Evolutionary conservation across 192 early-diverging fungal species (phyloP), one percentile per base, ranked within the genome.

Genomic region (Coemansia sp.): DNA sequence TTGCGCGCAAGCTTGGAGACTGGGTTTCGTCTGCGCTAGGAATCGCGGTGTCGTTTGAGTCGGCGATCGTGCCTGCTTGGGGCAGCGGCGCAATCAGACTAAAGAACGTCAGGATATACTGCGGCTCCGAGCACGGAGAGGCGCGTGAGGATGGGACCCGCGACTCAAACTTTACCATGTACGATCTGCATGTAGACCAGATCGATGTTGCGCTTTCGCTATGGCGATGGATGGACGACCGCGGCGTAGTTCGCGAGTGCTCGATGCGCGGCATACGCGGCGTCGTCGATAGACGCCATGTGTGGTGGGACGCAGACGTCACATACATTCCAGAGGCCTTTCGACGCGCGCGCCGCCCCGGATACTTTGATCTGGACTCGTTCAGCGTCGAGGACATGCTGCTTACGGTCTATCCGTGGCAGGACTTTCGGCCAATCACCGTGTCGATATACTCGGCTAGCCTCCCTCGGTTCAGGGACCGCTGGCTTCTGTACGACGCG

Each of bases 11-110:
- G n/a, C 84, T 98, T 32, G 83, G 89, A 29, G 78, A 88, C 29
- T 93, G 91, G 71, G 78, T 98, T 0, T 92, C 91, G 4, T 74
- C 83, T 6, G 83, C 85, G 2, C 92, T 93, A 3, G 94, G 94
- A 0, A 86, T 87, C 28, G 86, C 88, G 3, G 87, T 98, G 19
- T 85, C 84, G 2, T 95, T 97, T 63, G 95, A 95, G 51, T 89
- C 91, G 4, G 93, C 92, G 4, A 94, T 97, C 54, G 86, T 91
- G 6, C 97, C 97, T 0, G 88, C 89, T 30, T 98, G 97, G 97
- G 84, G 89, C 46, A 85, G 88, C 20, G 95, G 95, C 10, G 84
- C 85, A 8, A 95, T 98, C 53, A 82, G 87, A 11, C 82, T 98
- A 16, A 88, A 84, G 30, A 97, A 97, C 71, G 93, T 98, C 9